Evolutionary conservation across 1,284 basidiomycete genomes (phyloP).

Genomic region (Hymenochaete sp.): DNA sequence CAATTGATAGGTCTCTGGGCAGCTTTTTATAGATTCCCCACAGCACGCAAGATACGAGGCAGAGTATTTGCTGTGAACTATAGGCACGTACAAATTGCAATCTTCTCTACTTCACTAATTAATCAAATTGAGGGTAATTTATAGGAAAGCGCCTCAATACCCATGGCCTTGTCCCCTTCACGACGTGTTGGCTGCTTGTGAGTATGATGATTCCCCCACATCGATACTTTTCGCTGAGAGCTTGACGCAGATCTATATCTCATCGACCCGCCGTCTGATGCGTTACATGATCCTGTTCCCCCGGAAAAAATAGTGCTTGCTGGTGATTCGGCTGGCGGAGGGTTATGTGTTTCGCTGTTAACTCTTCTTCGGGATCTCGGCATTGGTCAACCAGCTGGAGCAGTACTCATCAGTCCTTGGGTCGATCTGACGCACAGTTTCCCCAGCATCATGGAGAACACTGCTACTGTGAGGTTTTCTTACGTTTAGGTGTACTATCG

Average conservation of each 20-base stretch:
- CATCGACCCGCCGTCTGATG: slow-evolving; percentile 61
- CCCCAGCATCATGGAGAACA: slow-evolving; percentile 71
- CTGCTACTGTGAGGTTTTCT: slow-evolving; percentile 43
- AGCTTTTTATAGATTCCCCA: background rate
- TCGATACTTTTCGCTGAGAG: background rate
- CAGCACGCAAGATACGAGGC: slow-evolving; percentile 65
- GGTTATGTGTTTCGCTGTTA: slow-evolving; percentile 57
- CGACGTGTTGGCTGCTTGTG: slow-evolving; percentile 71
- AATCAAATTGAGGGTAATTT: slow-evolving; percentile 22
- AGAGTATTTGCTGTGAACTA: slow-evolving; percentile 60
- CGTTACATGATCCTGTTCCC: slow-evolving; percentile 59
- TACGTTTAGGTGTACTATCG: slow-evolving; percentile 25
- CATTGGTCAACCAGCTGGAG: slow-evolving; percentile 67
- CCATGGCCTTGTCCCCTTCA: slow-evolving; percentile 84
- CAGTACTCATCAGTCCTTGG: slow-evolving; percentile 73
- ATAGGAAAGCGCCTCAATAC: slow-evolving; percentile 72
- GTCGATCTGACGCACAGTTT: slow-evolving; percentile 83
- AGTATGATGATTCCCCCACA: slow-evolving; percentile 17
- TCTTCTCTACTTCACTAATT: slow-evolving; percentile 23
- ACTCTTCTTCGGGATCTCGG: slow-evolving; percentile 73
- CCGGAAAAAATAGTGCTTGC: slow-evolving; percentile 72
- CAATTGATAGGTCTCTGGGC: background rate
- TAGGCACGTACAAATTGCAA: slow-evolving; percentile 27
- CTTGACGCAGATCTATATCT: slow-evolving; percentile 62
- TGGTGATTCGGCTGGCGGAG: slow-evolving; percentile 82